Base-by-base conservation (phyloP, 73 alveolate genomes). In the Durusdinium trenchii region DNA sequence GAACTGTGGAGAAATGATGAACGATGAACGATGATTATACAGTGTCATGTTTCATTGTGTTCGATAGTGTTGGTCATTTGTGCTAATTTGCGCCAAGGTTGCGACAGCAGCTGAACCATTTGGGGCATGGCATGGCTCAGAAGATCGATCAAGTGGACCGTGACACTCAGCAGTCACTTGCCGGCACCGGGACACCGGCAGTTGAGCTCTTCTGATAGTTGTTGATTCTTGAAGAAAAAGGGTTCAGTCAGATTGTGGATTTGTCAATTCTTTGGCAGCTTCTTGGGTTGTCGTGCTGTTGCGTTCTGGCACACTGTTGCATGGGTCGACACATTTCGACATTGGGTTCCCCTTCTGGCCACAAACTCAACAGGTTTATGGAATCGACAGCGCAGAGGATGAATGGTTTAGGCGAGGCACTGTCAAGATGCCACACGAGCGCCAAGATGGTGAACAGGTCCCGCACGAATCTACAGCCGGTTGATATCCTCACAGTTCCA, bases 61-160 rank as follows among this genome's bases (percentile, higher is more conserved):
- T n/a, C n/a, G n/a, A n/a, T n/a, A n/a, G n/a, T n/a, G n/a, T n/a
- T n/a, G n/a, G n/a, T n/a, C n/a, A n/a, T n/a, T n/a, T n/a, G n/a
- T n/a, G n/a, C n/a, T n/a, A n/a, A 16, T 36, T 9, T 36, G 85
- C 26, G 52, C 42, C n/a, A 1, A 91, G 98, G 98, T 32, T 91
- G 78, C 81, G 82, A 12, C 85, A 75, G 75, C 98, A 91, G 78
- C 87, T 91, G 78, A 52, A 76, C 35, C 40, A 54, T 45, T n/a
- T 91, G 89, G 98, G 98, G 23, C 98, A 91, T 38, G 98, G 98
- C 87, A 75, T 91, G 90, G 98, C 98, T 28, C 98, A 91, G 36
- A 91, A 91, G 98, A 76, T 91, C 47, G 98, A 91, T 76, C 98
- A 91, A 89, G 42, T 57, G 81, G 82, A 86, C 51, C 94, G 94